A percentile compares a stretch with the other conserved stretches of the same genome.
These are phyloP conservation scores for Leucaena leucocephala DNA, from an alignment of 306 rosid genomes.

Conservation along the genomic window DNA sequence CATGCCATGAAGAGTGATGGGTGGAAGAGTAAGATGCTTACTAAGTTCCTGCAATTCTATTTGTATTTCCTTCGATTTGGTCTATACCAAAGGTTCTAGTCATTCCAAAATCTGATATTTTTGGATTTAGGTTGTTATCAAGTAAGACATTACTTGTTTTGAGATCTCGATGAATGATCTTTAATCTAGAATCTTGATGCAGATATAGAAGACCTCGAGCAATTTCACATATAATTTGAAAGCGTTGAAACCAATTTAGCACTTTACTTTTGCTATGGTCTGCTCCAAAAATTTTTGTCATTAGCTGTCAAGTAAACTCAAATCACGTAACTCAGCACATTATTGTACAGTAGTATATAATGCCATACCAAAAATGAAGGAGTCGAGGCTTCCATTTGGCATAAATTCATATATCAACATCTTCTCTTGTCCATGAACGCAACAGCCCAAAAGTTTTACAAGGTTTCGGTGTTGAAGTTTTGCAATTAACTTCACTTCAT, in stretches of 20 bases:
- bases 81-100: constrained; percentile 49
- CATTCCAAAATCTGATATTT: constrained; percentile 65
- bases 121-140: constrained; percentile 49
- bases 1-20: too few species aligned
- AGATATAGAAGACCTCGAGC: constrained; percentile 55
- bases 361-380: constrained; percentile 41
- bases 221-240: constrained; percentile 36
- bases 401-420: constrained; percentile 48
- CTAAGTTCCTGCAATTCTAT: constrained; percentile 58
- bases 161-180: constrained; percentile 57
- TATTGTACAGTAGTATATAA: neutral
- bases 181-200: constrained; percentile 51
- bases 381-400: constrained; percentile 49
- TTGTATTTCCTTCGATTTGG: constrained; percentile 55
- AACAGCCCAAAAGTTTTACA: constrained; percentile 46
- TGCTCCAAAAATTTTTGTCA: neutral
- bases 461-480: constrained; percentile 48
- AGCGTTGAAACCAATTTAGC: constrained; percentile 34
- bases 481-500: constrained; percentile 40
- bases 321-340: neutral
- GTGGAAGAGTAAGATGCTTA: constrained; percentile 29
- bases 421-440: constrained; percentile 45
- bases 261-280: neutral
- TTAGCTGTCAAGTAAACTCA: neutral
- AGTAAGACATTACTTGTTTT: constrained; percentile 59